Conservation (phyloP, 306 rosid species). For the Coriaria nepalensis region DNA sequence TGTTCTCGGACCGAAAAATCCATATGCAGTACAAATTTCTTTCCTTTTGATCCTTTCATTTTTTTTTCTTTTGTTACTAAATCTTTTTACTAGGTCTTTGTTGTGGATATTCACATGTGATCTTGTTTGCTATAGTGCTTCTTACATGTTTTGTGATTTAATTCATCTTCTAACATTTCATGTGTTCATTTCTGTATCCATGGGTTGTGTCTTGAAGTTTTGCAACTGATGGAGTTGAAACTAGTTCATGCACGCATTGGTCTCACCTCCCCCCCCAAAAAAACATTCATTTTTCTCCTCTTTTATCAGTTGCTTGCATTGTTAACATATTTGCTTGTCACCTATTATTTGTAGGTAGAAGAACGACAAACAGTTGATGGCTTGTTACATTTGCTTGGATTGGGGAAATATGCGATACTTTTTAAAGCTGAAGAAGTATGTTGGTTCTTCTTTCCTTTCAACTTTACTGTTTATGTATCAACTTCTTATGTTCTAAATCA, state of each 20-base stretch:
- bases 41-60: conserved; percentile 9
- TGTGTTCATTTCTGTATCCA: too few species aligned
- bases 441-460: conserved; percentile 11
- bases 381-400: conserved; percentile 59
- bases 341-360: conserved; percentile 34
- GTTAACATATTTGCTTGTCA: conserved; percentile 5
- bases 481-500: neutral
- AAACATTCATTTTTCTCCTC: neutral
- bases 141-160: too few species aligned
- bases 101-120: neutral
- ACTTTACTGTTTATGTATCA: neutral
- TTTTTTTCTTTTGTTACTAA: conserved; percentile 4
- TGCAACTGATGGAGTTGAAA: too few species aligned
- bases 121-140: neutral
- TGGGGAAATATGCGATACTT: conserved; percentile 67
- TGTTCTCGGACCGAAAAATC: conserved; percentile 35
- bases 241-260: too few species aligned
- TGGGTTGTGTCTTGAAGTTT: too few species aligned
- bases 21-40: conserved; percentile 41
- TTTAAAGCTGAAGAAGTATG: conserved; percentile 98
- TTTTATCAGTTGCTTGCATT: neutral
- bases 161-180: too few species aligned
- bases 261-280: too few species aligned
- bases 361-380: conserved; percentile 73
- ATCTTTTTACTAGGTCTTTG: neutral